Evolutionary conservation across 805 yeast genomes (phyloP).

Genomic region (Candida multigemmis): DNA sequence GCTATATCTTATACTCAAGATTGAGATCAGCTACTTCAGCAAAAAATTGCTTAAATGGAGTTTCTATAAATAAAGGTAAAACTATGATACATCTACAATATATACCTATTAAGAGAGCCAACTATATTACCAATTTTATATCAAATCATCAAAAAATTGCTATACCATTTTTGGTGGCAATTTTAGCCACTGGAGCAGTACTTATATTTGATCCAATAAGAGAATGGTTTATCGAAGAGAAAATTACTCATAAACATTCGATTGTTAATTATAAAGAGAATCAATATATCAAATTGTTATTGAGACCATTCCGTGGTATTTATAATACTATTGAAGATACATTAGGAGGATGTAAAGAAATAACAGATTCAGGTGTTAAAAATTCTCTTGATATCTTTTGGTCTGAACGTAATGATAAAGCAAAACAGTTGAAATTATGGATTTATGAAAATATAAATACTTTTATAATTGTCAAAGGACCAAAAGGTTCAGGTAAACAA

Average conservation of each 20-base stretch:
- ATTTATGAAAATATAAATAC: slow-evolving; percentile 84
- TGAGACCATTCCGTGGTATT: slow-evolving; percentile 17
- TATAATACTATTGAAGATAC: slow-evolving; percentile 5
- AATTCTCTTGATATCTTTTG: slow-evolving; percentile 29
- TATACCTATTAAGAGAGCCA: slow-evolving; percentile 44
- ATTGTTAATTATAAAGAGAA: slow-evolving; percentile 37
- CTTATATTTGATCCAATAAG: slow-evolving; percentile 89
- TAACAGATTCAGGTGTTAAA: slow-evolving; percentile 4
- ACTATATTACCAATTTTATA: slow-evolving; percentile 47
- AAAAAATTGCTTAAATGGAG: slow-evolving; percentile 83
- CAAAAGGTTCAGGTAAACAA: slow-evolving; percentile 90
- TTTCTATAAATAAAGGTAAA: slow-evolving; percentile 47
- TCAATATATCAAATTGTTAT: slow-evolving; percentile 14
- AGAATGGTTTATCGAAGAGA: slow-evolving; percentile 65
- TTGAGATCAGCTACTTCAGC: slow-evolving; percentile 74
- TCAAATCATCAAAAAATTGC: slow-evolving; percentile 74
- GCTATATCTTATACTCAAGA: slow-evolving; percentile 42
- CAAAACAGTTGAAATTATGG: slow-evolving; percentile 68
- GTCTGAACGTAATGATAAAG: slow-evolving; percentile 63
- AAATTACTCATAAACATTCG: slow-evolving; percentile 54
- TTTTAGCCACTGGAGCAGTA: slow-evolving; percentile 75
- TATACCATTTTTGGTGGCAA: slow-evolving; percentile 70
- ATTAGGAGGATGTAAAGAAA: slow-evolving; percentile 8
- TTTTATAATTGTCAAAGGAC: slow-evolving; percentile 84
- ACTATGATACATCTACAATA: slow-evolving; percentile 64